These are phyloP conservation scores for Aurinia saxatilis DNA, from an alignment of 345 rosid species.

Conservation along the genomic window DNA sequence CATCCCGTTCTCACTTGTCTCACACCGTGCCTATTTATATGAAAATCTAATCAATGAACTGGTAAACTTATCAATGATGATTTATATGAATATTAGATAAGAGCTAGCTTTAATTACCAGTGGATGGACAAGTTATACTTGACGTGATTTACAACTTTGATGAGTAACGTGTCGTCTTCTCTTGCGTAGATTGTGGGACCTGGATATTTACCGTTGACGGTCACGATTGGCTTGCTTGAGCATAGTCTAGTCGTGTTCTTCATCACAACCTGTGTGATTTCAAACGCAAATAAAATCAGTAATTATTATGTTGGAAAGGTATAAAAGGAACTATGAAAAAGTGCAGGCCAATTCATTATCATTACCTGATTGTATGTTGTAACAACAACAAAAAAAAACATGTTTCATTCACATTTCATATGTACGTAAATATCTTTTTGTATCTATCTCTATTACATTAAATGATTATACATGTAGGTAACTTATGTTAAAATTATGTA, in stretches of 20 bases:
- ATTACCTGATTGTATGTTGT: constrained; percentile 6
- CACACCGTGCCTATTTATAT: constrained; percentile 63
- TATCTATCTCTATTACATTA: too few species aligned
- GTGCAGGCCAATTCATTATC: neutral
- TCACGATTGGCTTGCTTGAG: constrained; percentile 69
- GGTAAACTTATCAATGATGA: neutral
- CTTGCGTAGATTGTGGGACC: constrained; percentile 85
- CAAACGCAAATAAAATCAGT: constrained; percentile 2
- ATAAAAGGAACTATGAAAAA: neutral
- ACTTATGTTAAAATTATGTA: neutral
- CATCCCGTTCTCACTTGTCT: constrained; percentile 76
- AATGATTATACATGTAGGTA: neutral
- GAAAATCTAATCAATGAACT: neutral
- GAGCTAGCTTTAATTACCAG: constrained; percentile 42
- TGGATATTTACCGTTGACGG: constrained; percentile 77
- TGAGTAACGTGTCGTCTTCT: constrained; percentile 78
- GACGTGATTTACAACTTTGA: constrained; percentile 74
- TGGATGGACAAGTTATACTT: constrained; percentile 78
- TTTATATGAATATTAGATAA: neutral
- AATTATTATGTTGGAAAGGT: neutral
- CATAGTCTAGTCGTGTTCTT: constrained; percentile 63
- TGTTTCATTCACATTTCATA: neutral
- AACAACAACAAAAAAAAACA: neutral
- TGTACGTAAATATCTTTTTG: neutral
- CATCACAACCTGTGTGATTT: constrained; percentile 51